These are phyloP conservation scores for Boletus reticulatus DNA, from an alignment of 768 basidiomycete species.

Conservation along the genomic window DNA sequence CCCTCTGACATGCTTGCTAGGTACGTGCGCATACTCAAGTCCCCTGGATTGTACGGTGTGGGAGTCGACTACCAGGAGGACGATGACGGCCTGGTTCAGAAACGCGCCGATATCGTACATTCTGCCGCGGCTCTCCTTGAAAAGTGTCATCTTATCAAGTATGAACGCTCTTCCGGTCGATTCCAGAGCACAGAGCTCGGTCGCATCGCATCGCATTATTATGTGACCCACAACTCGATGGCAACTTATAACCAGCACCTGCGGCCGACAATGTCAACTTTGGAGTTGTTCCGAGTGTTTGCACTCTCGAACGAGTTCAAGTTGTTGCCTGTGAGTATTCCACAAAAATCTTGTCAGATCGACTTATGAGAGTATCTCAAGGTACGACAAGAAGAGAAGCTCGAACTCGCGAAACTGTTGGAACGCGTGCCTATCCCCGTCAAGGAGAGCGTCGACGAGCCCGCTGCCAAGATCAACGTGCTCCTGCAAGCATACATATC, in stretches of 20 bases:
- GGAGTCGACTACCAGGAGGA: constrained; percentile 90
- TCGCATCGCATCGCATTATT: constrained; percentile 1
- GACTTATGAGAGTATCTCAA: constrained; percentile 13
- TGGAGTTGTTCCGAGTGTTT: constrained; percentile 56
- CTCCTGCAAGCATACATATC: constrained; percentile 2
- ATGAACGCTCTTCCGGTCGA: constrained; percentile 30
- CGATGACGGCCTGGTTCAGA: constrained; percentile 80
- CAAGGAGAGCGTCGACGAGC: constrained; percentile 95
- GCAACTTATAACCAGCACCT: constrained; percentile 94
- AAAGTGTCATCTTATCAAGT: constrained; percentile 92
- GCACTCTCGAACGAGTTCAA: constrained; percentile 5
- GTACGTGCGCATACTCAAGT: constrained; percentile 92
- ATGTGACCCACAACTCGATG: constrained; percentile 84
- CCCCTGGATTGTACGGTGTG: constrained; percentile 84
- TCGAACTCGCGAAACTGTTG: constrained; percentile 2
- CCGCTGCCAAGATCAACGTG: constrained; percentile 96
- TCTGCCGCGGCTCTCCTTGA: constrained; percentile 92
- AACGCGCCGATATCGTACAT: constrained; percentile 91
- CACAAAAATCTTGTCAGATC: background rate
- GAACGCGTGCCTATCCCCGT: constrained; percentile 62
- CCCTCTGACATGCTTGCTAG: constrained; percentile 36
- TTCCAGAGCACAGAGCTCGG: constrained; percentile 6
- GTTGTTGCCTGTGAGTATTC: constrained; percentile 15
- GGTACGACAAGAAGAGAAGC: constrained; percentile 69
- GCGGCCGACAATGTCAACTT: constrained; percentile 76